These are phyloP conservation scores for Spizellomyces punctatus DNA, from an alignment of 192 early-diverging fungal species.

Conservation along the genomic window DNA sequence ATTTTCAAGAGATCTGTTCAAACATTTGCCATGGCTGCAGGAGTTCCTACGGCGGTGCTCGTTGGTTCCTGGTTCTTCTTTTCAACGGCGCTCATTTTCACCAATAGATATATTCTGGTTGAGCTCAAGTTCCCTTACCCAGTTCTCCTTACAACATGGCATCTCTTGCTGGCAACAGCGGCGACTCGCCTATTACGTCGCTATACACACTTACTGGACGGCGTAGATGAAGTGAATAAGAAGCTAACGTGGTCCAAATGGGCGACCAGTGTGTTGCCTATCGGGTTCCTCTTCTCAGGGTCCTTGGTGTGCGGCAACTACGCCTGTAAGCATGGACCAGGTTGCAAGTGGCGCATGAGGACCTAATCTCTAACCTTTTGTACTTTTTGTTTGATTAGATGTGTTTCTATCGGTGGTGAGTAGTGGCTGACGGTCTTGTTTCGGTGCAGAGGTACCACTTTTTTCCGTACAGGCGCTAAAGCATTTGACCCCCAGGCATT, in stretches of 20 bases:
- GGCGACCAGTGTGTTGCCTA: slow-evolving; percentile 42
- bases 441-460: no score
- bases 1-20: no score
- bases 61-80: slow-evolving; percentile 25
- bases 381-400: slow-evolving; percentile 2
- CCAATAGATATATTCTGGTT: slow-evolving; percentile 28
- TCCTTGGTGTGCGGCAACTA: slow-evolving; percentile 33
- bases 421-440: no score
- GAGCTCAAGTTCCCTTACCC: slow-evolving; percentile 33
- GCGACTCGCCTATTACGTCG: slow-evolving; percentile 61
- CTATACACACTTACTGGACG: slow-evolving; percentile 59
- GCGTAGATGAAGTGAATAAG: slow-evolving; percentile 60
- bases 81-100: slow-evolving; percentile 21
- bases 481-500: slow-evolving; percentile 5
- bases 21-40: no score
- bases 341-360: no score
- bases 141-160: slow-evolving; percentile 42
- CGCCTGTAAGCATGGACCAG: slow-evolving; percentile 28
- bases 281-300: slow-evolving; percentile 40
- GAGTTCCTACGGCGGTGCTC: not conserved
- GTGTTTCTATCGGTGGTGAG: slow-evolving; percentile 33
- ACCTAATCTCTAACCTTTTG: not conserved
- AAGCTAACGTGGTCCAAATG: slow-evolving; percentile 57
- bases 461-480: no score
- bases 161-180: slow-evolving; percentile 44